phyloP scores from a whole-genome alignment of 768 basidiomycete genomes.

The Panaeolus cyanescens region DNA sequence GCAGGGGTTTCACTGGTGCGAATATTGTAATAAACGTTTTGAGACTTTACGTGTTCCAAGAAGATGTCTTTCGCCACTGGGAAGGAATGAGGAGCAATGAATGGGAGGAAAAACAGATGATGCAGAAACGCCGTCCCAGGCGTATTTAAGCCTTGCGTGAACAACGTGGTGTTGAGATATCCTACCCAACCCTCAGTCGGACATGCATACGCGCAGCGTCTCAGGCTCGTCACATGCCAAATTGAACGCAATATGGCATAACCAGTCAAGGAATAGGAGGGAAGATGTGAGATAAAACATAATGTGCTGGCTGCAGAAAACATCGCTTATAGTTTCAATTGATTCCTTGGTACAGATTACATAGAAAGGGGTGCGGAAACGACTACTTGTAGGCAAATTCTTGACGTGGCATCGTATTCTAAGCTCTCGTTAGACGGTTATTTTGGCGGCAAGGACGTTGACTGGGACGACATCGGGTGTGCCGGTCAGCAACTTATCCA shows the following conservation, averaged over 20 bases:
- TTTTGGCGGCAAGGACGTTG: constrained; percentile 35
- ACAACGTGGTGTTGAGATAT: neutral
- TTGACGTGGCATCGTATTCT: neutral
- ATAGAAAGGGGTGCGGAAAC: neutral
- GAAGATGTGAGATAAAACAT: neutral
- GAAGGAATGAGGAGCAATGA: neutral
- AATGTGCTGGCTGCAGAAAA: neutral
- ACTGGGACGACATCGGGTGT: constrained; percentile 31
- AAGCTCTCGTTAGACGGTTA: constrained; percentile 10
- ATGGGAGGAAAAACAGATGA: neutral
- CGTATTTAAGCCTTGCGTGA: constrained; percentile 2
- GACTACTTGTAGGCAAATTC: constrained; percentile 1
- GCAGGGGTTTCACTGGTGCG: neutral
- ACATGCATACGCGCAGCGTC: neutral
- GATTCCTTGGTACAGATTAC: neutral
- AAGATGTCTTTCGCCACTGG: neutral
- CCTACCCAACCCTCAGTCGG: neutral
- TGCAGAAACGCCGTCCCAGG: neutral
- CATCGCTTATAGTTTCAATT: neutral
- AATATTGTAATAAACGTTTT: neutral
- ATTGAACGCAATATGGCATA: neutral
- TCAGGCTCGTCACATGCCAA: constrained; percentile 1
- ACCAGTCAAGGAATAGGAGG: neutral
- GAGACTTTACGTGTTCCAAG: neutral
- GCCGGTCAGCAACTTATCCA: constrained; percentile 28